These are phyloP conservation scores for Acorus gramineus DNA, from an alignment of 106 monocot genomes.

Conservation along the genomic window DNA sequence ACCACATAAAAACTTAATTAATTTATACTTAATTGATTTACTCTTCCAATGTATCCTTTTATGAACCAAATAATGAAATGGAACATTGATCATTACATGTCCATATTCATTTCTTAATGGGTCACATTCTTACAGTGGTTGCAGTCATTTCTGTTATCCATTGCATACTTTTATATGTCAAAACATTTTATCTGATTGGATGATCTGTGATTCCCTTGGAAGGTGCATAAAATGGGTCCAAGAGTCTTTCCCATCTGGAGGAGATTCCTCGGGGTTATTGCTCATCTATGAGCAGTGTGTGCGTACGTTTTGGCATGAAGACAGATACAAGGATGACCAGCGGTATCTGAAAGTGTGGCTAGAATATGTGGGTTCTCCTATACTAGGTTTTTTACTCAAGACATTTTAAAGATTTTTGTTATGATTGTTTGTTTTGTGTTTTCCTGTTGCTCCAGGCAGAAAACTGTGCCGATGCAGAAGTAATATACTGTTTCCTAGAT, in stretches of 20 bases:
- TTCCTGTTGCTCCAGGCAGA: slow-evolving; percentile 34
- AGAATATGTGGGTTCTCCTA: slow-evolving; percentile 60
- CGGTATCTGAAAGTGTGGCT: slow-evolving; percentile 94
- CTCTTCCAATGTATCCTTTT: too few species aligned
- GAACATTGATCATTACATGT: too few species aligned
- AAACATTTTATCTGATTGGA: background rate
- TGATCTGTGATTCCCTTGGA: slow-evolving; percentile 11
- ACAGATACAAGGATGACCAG: slow-evolving; percentile 77
- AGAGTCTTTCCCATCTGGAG: slow-evolving; percentile 79
- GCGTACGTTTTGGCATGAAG: slow-evolving; percentile 82
- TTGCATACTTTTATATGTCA: too few species aligned
- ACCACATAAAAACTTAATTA: too few species aligned
- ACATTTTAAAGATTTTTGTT: too few species aligned
- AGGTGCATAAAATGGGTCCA: slow-evolving; percentile 99
- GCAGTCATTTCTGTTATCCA: too few species aligned
- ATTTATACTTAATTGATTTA: too few species aligned
- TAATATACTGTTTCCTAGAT: slow-evolving; percentile 71
- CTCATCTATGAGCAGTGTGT: slow-evolving; percentile 95
- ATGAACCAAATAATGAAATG: too few species aligned
- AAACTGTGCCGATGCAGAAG: slow-evolving; percentile 86
- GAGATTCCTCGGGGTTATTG: slow-evolving; percentile 74
- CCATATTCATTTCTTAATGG: too few species aligned
- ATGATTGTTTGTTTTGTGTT: background rate
- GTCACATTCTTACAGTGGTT: too few species aligned
- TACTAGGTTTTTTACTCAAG: too few species aligned